Percentiles rank a stretch among this genome's conserved stretches.
These are phyloP conservation scores for Garcia nutans DNA, from an alignment of 345 rosid genomes.

Conservation along the genomic window DNA sequence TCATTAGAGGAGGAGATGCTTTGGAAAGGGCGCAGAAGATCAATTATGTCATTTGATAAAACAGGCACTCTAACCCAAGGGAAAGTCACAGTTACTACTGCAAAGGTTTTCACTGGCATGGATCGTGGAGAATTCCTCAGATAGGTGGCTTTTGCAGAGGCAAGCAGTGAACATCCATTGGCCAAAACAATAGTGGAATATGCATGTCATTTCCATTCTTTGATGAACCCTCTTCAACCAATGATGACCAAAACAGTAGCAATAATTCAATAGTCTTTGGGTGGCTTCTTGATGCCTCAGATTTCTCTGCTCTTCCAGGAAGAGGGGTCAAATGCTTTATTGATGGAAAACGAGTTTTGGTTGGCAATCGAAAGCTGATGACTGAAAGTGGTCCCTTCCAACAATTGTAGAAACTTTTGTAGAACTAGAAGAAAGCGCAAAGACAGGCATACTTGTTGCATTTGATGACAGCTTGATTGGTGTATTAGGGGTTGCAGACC, in stretches of 20 bases:
- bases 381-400: slow-evolving; percentile 54
- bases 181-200: slow-evolving; percentile 84
- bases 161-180: slow-evolving; percentile 97
- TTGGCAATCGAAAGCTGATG: slow-evolving; percentile 91
- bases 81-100: slow-evolving; percentile 79
- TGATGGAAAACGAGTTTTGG: slow-evolving; percentile 60
- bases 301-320: slow-evolving; percentile 86
- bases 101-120: slow-evolving; percentile 76
- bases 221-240: slow-evolving; percentile 49
- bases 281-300: slow-evolving; percentile 72
- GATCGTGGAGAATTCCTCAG: slow-evolving; percentile 90
- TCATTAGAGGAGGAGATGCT: slow-evolving; percentile 99
- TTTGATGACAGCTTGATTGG: slow-evolving; percentile 57
- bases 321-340: slow-evolving; percentile 81
- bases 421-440: slow-evolving; percentile 84
- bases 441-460: slow-evolving; percentile 77
- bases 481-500: slow-evolving; percentile 86
- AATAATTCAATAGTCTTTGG: slow-evolving; percentile 43
- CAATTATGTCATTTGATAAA: slow-evolving; percentile 88
- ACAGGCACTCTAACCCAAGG: slow-evolving; percentile 99
- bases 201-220: slow-evolving; percentile 89
- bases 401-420: slow-evolving; percentile 62
- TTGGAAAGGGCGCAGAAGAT: slow-evolving; percentile 97
- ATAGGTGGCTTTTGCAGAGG: slow-evolving; percentile 98
- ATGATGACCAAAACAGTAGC: slow-evolving; percentile 39